Evolutionary conservation across 2,329 filamentous ascomycete species (phyloP).

Genomic region (Rhexocercosporidium sp.): DNA sequence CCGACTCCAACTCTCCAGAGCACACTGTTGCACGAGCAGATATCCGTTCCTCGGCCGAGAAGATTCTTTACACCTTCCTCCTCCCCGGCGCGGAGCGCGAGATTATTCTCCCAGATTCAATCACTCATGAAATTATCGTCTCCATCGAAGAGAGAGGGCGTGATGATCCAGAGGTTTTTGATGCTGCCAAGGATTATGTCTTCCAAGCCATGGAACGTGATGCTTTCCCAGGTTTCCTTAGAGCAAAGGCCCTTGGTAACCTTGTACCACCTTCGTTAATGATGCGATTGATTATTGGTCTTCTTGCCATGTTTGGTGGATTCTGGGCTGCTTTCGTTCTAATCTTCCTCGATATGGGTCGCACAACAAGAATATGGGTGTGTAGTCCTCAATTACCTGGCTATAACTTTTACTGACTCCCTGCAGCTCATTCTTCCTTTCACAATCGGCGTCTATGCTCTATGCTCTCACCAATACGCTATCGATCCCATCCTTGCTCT

Average conservation of each 20-base stretch:
- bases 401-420: slow-evolving; percentile 22
- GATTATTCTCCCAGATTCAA: slow-evolving; percentile 88
- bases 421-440: slow-evolving; percentile 82
- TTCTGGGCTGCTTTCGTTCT: slow-evolving; percentile 95
- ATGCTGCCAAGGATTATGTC: slow-evolving; percentile 97
- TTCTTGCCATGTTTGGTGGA: slow-evolving; percentile 85
- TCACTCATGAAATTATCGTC: slow-evolving; percentile 83
- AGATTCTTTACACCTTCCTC: slow-evolving; percentile 97
- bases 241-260: slow-evolving; percentile 94
- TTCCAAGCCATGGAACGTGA: slow-evolving; percentile 99
- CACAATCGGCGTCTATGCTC: slow-evolving; percentile 85
- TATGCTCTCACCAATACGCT: slow-evolving; percentile 93
- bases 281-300: slow-evolving; percentile 81
- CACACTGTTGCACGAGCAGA: slow-evolving; percentile 88
- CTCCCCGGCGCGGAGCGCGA: slow-evolving; percentile 95
- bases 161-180: slow-evolving; percentile 96
- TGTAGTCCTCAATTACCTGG: slow-evolving; percentile 42
- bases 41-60: slow-evolving; percentile 91
- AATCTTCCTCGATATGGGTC: slow-evolving; percentile 83
- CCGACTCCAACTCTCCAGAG: slow-evolving; percentile 81
- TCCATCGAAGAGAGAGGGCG: slow-evolving; percentile 89
- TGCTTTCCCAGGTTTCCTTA: slow-evolving; percentile 95
- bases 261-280: slow-evolving; percentile 90
- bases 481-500: slow-evolving; percentile 91
- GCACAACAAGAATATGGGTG: slow-evolving; percentile 84